These are phyloP conservation scores for Neurospora sp. DNA, from an alignment of 495 filamentous ascomycete genomes.

Conservation along the genomic window DNA sequence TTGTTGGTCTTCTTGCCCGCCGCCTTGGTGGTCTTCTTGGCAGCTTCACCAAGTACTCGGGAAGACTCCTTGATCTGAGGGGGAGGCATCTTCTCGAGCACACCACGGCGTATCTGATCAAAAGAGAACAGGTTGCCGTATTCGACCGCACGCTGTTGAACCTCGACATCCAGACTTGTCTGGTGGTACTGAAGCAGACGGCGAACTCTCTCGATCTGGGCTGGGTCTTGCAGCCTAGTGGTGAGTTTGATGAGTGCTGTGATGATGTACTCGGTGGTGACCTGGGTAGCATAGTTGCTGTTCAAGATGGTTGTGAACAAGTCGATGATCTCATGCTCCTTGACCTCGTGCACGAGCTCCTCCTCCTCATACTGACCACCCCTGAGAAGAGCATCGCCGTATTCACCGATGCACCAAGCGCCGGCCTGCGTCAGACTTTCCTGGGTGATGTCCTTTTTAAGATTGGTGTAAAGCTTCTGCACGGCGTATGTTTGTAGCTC, in stretches of 20 bases:
- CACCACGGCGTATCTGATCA: conserved; percentile 78
- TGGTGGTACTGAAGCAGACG: conserved; percentile 66
- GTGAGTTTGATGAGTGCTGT: conserved; percentile 94
- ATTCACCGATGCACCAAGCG: conserved; percentile 98
- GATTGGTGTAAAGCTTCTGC: conserved; percentile 79
- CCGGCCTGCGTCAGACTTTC: conserved; percentile 88
- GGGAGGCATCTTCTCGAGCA: conserved; percentile 93
- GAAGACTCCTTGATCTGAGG: conserved; percentile 94
- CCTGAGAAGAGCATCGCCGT: conserved; percentile 74
- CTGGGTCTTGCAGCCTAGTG: conserved; percentile 68
- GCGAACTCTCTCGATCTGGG: conserved; percentile 76
- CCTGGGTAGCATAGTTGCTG: conserved; percentile 84
- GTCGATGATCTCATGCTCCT: conserved; percentile 82
- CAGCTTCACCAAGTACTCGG: conserved; percentile 74
- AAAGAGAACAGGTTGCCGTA: conserved; percentile 87
- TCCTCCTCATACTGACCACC: conserved; percentile 94
- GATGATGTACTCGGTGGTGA: conserved; percentile 87
- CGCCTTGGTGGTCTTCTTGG: conserved; percentile 70
- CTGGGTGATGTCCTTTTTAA: conserved; percentile 95
- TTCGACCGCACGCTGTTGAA: conserved; percentile 91
- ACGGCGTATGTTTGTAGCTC: conserved; percentile 94
- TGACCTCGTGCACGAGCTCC: conserved; percentile 81
- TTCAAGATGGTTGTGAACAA: conserved; percentile 84
- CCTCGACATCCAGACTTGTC: conserved; percentile 80
- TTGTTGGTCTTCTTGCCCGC: conserved; percentile 60